Conservation (phyloP, 768 basidiomycete genomes). For the Chalciporus piperatus region DNA sequence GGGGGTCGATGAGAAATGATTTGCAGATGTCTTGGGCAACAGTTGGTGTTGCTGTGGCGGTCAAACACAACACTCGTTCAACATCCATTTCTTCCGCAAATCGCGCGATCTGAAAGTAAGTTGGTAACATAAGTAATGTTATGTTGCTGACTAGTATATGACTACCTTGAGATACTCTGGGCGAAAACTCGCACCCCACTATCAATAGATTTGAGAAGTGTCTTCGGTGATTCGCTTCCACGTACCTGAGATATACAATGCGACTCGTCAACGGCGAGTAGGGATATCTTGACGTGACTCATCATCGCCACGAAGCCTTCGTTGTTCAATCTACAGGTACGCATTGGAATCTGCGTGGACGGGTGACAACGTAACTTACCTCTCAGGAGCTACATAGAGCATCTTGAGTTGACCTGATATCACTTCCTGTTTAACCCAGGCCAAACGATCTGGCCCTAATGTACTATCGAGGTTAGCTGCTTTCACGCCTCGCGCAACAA, state of each 20-base stretch:
- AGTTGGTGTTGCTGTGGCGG: slow-evolving; percentile 43
- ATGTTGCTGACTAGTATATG: neutral
- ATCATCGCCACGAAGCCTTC: slow-evolving; percentile 46
- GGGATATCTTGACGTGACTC: slow-evolving; percentile 38
- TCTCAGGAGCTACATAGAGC: slow-evolving; percentile 48
- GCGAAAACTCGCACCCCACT: slow-evolving; percentile 46
- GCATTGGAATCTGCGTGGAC: neutral
- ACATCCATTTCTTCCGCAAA: slow-evolving; percentile 46
- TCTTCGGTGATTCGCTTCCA: neutral
- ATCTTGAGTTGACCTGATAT: slow-evolving; percentile 41
- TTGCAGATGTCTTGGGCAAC: slow-evolving; percentile 45
- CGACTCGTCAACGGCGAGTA: slow-evolving; percentile 50
- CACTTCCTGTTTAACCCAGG: slow-evolving; percentile 37
- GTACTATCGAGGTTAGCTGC: slow-evolving; percentile 43
- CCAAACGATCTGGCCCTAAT: slow-evolving; percentile 27
- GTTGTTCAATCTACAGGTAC: slow-evolving; percentile 39
- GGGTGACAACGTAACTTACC: slow-evolving; percentile 15
- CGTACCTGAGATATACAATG: slow-evolving; percentile 45
- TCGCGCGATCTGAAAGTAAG: slow-evolving; percentile 39
- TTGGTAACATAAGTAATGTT: slow-evolving; percentile 17
- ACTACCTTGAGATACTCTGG: slow-evolving; percentile 32
- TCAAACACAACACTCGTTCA: slow-evolving; percentile 44
- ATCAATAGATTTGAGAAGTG: neutral
- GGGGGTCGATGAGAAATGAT: slow-evolving; percentile 39
- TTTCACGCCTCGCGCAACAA: slow-evolving; percentile 32